Conservation (phyloP, 345 rosid species). For the Acer saccharum region DNA sequence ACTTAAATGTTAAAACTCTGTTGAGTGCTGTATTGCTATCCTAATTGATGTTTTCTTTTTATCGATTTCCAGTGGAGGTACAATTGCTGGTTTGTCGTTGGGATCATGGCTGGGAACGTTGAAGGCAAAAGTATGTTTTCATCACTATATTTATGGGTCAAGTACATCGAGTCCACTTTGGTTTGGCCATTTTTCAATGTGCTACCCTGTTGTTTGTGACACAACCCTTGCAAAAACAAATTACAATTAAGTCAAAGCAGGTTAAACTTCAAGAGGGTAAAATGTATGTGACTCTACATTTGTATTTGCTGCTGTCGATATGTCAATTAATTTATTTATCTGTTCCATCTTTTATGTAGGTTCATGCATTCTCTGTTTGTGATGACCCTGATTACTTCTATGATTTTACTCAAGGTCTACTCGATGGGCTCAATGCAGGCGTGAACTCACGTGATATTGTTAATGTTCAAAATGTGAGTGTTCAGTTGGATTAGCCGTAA, state of each 20-base stretch:
- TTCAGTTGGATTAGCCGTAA: background rate
- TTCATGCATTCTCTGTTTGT: conserved; percentile 91
- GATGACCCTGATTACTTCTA: conserved; percentile 93
- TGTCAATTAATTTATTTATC: conserved; percentile 15
- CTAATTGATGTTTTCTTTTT: conserved; percentile 12
- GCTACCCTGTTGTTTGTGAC: background rate
- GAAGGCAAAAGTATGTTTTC: conserved; percentile 72
- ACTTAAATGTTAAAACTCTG: background rate
- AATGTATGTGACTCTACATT: background rate
- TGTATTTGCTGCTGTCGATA: background rate
- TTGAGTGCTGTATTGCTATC: background rate
- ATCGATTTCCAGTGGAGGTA: conserved; percentile 68
- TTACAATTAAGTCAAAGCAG: background rate
- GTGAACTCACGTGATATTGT: conserved; percentile 67
- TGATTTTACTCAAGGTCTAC: conserved; percentile 77
- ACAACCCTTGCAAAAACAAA: background rate
- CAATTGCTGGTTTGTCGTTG: conserved; percentile 84
- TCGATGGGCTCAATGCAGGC: conserved; percentile 81
- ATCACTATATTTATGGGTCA: background rate
- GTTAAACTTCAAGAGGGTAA: conserved; percentile 1
- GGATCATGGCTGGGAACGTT: conserved; percentile 75
- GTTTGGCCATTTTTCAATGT: background rate
- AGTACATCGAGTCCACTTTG: background rate
- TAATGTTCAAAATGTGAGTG: conserved; percentile 70
- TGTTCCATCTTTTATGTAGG: conserved; percentile 44